Base-by-base conservation (phyloP, 2,329 filamentous ascomycete genomes). In the Metarhizium robertsii region DNA sequence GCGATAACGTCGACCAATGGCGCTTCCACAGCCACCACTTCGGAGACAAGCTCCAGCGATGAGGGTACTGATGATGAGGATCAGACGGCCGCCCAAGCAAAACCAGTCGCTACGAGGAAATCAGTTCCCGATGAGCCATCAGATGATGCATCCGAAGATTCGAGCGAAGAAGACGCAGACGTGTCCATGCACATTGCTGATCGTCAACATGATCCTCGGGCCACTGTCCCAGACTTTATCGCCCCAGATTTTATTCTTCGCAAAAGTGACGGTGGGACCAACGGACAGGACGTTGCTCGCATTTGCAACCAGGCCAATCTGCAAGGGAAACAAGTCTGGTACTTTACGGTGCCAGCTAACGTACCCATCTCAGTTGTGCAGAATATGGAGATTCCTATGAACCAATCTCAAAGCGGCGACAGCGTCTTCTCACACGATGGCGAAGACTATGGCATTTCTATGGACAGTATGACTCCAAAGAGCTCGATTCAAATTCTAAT, bases 321-420 rank as follows among this genome's bases (percentile, higher is more conserved):
- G 7, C 73, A 83, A 55, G 85, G 85, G 59, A 90, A 90, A 73
- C 84, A 91, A 66, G 75, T 91, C 57, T 92, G 87, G 88, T 88
- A 90, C 67, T 89, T 92, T 62, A 88, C 85, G 10, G 84, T 86
- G 3, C 88, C 88, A 2, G 79, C 83, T 6, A 82, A 81, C 11
- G 73, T 90, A 2, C 83, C 87, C n/a, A 78, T 91, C 55, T 82
- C 80, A 11, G 76, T 86, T 1, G 72, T 91, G 50, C 80, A 84
- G 65, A 78, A 85, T 60, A 73, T 90, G 58, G 78, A 84, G 42
- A 78, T 89, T 46, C 77, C 78, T 10, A 66, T 82, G 62, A 79
- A 83, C 55, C 75, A 79, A 53, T 76, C 79, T 2, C 71, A 77
- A 57, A 71, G 75, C 2, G 77, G 77, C 5, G 74, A 79, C 40